Evolutionary conservation across 2,329 filamentous ascomycete genomes (phyloP), one percentile per base, ranked within the genome.

Genomic region (Cordyceps sp.): DNA sequence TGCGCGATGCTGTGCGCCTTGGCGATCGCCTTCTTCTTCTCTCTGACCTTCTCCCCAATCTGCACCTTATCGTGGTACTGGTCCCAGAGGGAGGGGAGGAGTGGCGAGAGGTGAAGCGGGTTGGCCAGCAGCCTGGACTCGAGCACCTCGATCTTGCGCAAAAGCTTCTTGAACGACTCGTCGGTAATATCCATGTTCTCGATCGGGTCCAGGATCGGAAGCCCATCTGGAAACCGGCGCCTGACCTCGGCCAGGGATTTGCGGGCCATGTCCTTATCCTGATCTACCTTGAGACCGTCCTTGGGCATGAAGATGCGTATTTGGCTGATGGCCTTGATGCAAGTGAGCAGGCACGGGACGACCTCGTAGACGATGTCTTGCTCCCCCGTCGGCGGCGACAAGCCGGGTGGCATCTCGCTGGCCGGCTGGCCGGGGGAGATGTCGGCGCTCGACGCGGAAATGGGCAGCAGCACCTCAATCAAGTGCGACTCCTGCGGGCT

Each of bases 111-210:
- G 54, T 98, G 88, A 13, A 98, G 67, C 5, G 88, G 85, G 52
- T 93, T 96, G 12, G 82, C 72, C 19, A 96, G 59, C 16, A 98
- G 64, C 32, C 83, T 77, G 5, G 88, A 90, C 57, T 98, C 90
- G 2, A 98, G 70, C 10, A 96, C 82, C 57, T 98, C 90, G 38
- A 98, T 94, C 71, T 96, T 96, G 55, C 85, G 62, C 35, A 96
- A 69, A 4, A 94, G 70, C 51, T 85, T 84, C 64, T 92, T 94
- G 62, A 98, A 96, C 0, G 74, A 76, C 2, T 93, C 85, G 46
- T 96, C 90, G 4, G 67, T 78, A 46, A 98, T 96, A 19, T 74
- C 71, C 90, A 98, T 96, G 48, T 94, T 86, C 53, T 96, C 86
- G 25, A 98, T 78, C 0, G 90, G 90, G 46, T 98, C 90, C 14